Base-by-base conservation (phyloP, 768 basidiomycete genomes). In the Podaxis mareebaensis region DNA sequence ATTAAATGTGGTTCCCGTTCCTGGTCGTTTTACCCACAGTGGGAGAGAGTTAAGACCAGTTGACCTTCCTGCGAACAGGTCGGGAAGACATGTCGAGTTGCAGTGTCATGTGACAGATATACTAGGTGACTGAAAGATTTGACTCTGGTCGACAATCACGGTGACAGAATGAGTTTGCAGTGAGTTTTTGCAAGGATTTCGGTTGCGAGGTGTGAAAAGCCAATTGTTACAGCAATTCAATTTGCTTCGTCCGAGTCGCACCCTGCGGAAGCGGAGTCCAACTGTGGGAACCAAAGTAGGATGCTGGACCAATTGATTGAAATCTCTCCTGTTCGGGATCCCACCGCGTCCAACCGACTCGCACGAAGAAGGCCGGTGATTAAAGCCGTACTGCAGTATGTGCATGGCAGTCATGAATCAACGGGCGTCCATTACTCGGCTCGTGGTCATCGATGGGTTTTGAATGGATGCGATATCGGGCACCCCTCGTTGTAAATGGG, bases 401-500 rank as follows among this genome's bases (percentile, higher is more conserved):
- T n/a, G 33, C 40, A 13, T 42, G 40, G 40, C 40, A 17, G 3
- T 42, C 17, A 7, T 42, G 40, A 42, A 33, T 33, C 33, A 33
- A 10, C 33, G 0, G 33, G 33, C 1, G 33, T 33, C 33, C 8
- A 33, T 10, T 33, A 33, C 8, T 33, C 8, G 33, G 33, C 33
- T 42, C 6, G 17, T 42, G 15, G 40, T 1, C 40, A 42, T 7
- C 17, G 1, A n/a, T 42, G 40, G 40, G 13, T 13, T 42, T 42
- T 42, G 17, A 42, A 42, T 42, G 40, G 30, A n/a, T 53, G 52
- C 52, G 52, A 53, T 53, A 53, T 53, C 52, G 52, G 52, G 52
- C 12, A 42, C 40, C 24, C 30, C 52, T 30, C 52, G 52, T 53
- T 17, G 52, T 30, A 11, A n/a, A 53, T 30, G 26, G 4, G 40